A percentile compares a stretch with the other conserved stretches of the same genome.
Conservation (phyloP, 176 grass and related monocot genomes). For the Oryza coarctata region DNA sequence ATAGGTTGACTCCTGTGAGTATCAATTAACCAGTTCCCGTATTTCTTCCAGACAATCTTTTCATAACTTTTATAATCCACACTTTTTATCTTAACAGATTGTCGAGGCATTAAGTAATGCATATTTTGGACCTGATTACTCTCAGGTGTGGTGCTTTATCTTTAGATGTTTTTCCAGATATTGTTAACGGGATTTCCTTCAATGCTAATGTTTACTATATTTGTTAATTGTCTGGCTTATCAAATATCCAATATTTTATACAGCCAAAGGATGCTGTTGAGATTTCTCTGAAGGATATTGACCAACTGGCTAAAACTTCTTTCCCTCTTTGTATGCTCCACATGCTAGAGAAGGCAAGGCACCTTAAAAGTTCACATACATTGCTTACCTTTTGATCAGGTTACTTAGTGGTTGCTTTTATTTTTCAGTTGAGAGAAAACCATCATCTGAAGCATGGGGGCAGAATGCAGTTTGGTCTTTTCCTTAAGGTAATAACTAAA, state of each 20-base stretch:
- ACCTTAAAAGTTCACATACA: constrained; percentile 22
- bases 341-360: constrained; percentile 82
- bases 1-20: constrained; percentile 92
- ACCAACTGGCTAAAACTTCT: constrained; percentile 69
- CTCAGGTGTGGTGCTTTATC: constrained; percentile 53
- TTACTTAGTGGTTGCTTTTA: constrained; percentile 31
- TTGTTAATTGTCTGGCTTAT: constrained; percentile 4
- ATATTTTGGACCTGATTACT: constrained; percentile 98
- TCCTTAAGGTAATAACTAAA: constrained; percentile 79
- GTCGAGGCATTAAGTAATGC: constrained; percentile 91
- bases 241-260: constrained; percentile 31
- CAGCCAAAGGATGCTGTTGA: constrained; percentile 74
- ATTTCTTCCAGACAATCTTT: constrained; percentile 23
- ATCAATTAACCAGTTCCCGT: neutral
- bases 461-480: constrained; percentile 96
- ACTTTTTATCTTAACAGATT: constrained; percentile 67
- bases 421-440: constrained; percentile 80
- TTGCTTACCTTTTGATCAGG: constrained; percentile 34
- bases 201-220: neutral
- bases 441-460: constrained; percentile 97
- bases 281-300: constrained; percentile 93
- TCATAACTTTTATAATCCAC: constrained; percentile 23
- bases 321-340: constrained; percentile 99
- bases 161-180: constrained; percentile 1
- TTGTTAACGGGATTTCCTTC: constrained; percentile 5